Evolutionary conservation across 371 early-diverging fungal genomes (phyloP), one percentile per base, ranked within the genome.

Genomic region (Mortierella sp.): DNA sequence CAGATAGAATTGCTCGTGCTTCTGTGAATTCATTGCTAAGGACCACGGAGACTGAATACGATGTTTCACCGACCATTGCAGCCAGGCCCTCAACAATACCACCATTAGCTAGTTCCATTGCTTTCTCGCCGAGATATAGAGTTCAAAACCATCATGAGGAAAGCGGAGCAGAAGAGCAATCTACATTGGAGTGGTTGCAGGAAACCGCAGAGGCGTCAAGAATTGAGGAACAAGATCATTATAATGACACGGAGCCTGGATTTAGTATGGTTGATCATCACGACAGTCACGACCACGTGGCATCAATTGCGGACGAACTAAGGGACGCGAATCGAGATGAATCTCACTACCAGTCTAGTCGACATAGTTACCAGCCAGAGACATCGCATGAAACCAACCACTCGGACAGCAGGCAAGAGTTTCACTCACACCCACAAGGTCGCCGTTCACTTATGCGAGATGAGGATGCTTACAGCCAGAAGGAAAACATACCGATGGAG

Each of bases 1-100:
- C 40, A 4, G 22, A 28, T 21, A 53, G 59, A 15, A 24, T 47
- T 5, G 41, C 43, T 2, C 38, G 33, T 16, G 28, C 63, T 58
- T 40, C 38, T 2, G 40, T 47, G 22, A 60, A 61, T 7, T 65
- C 69, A 3, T 43, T 32, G 28, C 63, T 72, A 7, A 67, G 77
- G n/a, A 77, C 77, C 10, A 77, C 77, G 28, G 77, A 77, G 36
- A 77, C 77, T 22, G 77, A 77, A 28, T 77, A 77, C 50, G 77
- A 77, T 53, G 68, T 68, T 15, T 77, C 77, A 10, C 72, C 77
- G 5, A 67, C 58, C 60, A 63, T 64, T 10, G 55, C 72, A 8
- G 55, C 63, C 7, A 67, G 68, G 4, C 60, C 59, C 3, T n/a
- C 72, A 63, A 53, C 13, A 16, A 19, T 36, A 1, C 55, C 72